phyloP scores from a whole-genome alignment of 2,329 filamentous ascomycete species.

The Hypocrella siamensis region DNA sequence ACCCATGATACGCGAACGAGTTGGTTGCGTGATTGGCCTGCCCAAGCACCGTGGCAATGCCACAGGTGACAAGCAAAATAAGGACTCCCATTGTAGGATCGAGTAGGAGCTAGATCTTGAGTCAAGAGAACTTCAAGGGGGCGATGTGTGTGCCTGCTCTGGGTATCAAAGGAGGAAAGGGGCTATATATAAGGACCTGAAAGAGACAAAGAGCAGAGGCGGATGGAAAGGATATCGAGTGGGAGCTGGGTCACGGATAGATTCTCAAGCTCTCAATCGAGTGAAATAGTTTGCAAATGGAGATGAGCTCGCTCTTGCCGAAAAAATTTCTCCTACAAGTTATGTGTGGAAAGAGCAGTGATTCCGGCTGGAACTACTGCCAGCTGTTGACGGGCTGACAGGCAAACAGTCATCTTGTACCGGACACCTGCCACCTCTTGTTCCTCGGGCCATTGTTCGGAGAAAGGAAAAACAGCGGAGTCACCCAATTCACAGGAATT shows the following conservation, averaged over 20 bases:
- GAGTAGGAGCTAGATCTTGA: constrained; percentile 4
- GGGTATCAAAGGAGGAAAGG: constrained; percentile 2
- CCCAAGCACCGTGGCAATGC: constrained; percentile 8
- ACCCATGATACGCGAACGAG: constrained; percentile 12
- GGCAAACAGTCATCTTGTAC: neutral
- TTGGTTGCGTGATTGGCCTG: constrained; percentile 8
- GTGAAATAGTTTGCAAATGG: neutral
- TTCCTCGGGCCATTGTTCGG: too few species aligned
- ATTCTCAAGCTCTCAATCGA: neutral
- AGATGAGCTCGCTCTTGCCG: neutral
- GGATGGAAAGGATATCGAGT: constrained; percentile 3
- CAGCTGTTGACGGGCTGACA: constrained; percentile 1
- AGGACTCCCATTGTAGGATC: constrained; percentile 9
- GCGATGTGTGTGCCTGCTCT: constrained; percentile 1
- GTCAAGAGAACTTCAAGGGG: constrained; percentile 1
- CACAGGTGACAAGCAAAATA: constrained; percentile 9
- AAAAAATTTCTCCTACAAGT: neutral
- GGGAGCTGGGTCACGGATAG: constrained; percentile 1
- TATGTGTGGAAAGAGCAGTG: constrained; percentile 2
- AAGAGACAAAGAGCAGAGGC: constrained; percentile 3
- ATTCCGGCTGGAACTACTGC: neutral
- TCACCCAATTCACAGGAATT: too few species aligned
- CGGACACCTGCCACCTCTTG: neutral
- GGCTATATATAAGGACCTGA: constrained; percentile 3
- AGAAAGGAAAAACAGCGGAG: too few species aligned